Conservation (phyloP, 441 rosid genomes). For the Corymbia calophylla region DNA sequence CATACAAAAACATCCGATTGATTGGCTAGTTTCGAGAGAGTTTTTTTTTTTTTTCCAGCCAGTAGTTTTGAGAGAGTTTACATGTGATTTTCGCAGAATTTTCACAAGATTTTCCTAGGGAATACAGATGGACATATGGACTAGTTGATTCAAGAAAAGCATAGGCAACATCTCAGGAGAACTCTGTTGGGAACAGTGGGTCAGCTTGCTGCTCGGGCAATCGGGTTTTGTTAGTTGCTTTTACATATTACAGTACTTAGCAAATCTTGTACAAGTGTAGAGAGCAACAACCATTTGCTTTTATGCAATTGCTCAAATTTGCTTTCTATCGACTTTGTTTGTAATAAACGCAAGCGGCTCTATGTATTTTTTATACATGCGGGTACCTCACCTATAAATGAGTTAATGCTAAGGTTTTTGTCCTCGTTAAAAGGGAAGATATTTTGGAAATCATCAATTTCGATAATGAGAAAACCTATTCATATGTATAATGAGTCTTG, state of each 20-base stretch:
- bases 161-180: background rate
- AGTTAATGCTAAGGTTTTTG: background rate
- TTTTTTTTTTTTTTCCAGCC: no score
- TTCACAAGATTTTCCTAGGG: background rate
- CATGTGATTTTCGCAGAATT: no score
- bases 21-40: background rate
- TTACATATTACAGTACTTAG: background rate
- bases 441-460: background rate
- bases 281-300: background rate
- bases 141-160: rapidly evolving
- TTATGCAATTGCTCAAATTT: background rate
- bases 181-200: background rate
- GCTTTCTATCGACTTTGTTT: background rate
- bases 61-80: background rate
- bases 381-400: background rate
- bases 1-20: background rate
- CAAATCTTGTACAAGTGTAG: background rate
- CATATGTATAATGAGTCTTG: no score
- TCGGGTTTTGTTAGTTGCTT: background rate
- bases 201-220: background rate
- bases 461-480: background rate
- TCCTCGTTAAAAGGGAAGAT: background rate
- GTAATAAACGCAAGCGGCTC: background rate
- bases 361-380: background rate
- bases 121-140: background rate